A percentile compares a stretch with the other conserved stretches of the same genome.
phyloP scores from a whole-genome alignment of 768 basidiomycete species.

The Trametes cingulata region DNA sequence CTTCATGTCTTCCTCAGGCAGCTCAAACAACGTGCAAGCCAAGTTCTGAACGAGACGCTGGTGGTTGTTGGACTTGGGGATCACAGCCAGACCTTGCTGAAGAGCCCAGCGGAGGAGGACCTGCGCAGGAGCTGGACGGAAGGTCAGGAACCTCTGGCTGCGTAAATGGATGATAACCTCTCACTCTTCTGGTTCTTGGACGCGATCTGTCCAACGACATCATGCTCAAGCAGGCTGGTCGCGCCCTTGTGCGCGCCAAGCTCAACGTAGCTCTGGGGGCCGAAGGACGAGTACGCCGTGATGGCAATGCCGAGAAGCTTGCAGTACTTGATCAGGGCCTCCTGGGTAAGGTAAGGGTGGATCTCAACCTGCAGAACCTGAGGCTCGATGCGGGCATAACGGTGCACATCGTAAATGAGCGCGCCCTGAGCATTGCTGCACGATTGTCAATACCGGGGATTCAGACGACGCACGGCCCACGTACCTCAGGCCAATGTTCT shows the following conservation, averaged over 20 bases:
- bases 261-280: slow-evolving; percentile 61
- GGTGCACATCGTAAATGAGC: slow-evolving; percentile 72
- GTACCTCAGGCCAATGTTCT: slow-evolving; percentile 80
- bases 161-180: slow-evolving; percentile 3
- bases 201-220: slow-evolving; percentile 47
- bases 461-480: not conserved
- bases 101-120: slow-evolving; percentile 52
- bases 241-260: slow-evolving; percentile 57
- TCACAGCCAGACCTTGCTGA: slow-evolving; percentile 48
- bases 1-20: slow-evolving; percentile 59
- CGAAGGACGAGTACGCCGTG: slow-evolving; percentile 60
- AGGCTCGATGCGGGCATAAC: slow-evolving; percentile 69
- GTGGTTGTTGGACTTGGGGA: slow-evolving; percentile 48
- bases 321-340: slow-evolving; percentile 45
- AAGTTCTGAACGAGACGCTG: slow-evolving; percentile 47
- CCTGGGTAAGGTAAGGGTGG: slow-evolving; percentile 57
- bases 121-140: slow-evolving; percentile 34
- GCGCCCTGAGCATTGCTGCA: slow-evolving; percentile 73
- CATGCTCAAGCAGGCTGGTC: slow-evolving; percentile 55
- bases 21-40: slow-evolving; percentile 45
- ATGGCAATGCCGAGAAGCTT: slow-evolving; percentile 48
- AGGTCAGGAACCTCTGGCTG: not conserved
- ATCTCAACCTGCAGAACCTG: slow-evolving; percentile 62
- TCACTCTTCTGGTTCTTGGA: slow-evolving; percentile 54
- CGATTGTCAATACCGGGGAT: not conserved